Conservation (phyloP, 1,139 yeast species). For the Suhomyces yuchorum region DNA sequence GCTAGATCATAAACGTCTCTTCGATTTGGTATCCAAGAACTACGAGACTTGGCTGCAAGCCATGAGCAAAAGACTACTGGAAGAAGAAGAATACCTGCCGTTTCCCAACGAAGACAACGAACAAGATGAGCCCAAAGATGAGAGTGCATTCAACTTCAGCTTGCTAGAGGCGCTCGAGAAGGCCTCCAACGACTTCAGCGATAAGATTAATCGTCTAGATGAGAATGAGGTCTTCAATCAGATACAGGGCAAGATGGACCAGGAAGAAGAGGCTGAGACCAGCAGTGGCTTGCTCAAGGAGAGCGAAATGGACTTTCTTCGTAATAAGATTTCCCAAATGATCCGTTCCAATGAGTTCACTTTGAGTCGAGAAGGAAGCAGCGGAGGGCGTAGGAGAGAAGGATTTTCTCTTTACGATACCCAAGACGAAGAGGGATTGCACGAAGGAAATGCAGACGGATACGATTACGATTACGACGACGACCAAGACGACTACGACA, state of each 20-base stretch:
- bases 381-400: conserved; percentile 16
- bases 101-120: conserved; percentile 32
- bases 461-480: conserved; percentile 23
- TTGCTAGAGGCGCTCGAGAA: conserved; percentile 37
- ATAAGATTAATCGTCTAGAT: conserved; percentile 17
- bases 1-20: conserved; percentile 31
- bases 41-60: conserved; percentile 45
- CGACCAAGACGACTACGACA: conserved; percentile 41
- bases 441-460: conserved; percentile 32
- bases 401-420: conserved; percentile 46
- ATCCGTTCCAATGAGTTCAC: conserved; percentile 20
- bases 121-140: conserved; percentile 16
- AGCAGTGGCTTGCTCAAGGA: conserved; percentile 27
- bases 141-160: conserved; percentile 35
- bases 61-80: conserved; percentile 30
- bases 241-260: conserved; percentile 7
- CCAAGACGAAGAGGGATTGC: conserved; percentile 45
- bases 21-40: conserved; percentile 40
- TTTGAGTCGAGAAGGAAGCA: conserved; percentile 7
- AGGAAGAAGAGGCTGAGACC: conserved; percentile 11
- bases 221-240: conserved; percentile 13
- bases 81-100: conserved; percentile 34
- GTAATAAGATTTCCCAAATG: conserved; percentile 32
- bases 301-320: conserved; percentile 36
- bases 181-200: conserved; percentile 25